Percentiles rank a stretch among this genome's conserved stretches.
Conservation (phyloP, 2,329 filamentous ascomycete species). For the Scleromitrula shiraiana region DNA sequence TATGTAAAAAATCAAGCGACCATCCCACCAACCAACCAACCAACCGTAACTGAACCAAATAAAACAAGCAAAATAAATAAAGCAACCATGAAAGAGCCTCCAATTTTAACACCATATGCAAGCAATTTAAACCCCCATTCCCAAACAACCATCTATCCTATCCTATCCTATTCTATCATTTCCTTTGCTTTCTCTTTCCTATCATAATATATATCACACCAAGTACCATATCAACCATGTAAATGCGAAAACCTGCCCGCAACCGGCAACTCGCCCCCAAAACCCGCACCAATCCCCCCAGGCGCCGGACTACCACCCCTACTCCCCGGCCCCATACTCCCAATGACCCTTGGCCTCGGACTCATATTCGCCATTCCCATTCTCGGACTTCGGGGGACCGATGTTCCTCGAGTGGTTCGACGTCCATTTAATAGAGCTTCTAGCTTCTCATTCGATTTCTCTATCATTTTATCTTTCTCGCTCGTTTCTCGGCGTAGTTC, state of each 20-base stretch:
- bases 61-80: too few species aligned
- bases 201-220: not conserved
- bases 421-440: constrained; percentile 34
- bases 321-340: constrained; percentile 11
- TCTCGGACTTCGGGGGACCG: constrained; percentile 26
- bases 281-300: constrained; percentile 6
- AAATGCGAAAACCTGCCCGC: constrained; percentile 3
- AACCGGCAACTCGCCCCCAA: constrained; percentile 1
- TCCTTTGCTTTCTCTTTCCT: too few species aligned
- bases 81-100: too few species aligned
- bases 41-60: too few species aligned
- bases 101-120: too few species aligned
- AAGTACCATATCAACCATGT: not conserved
- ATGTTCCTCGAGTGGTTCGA: constrained; percentile 27
- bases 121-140: too few species aligned
- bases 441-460: constrained; percentile 33
- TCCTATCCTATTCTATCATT: too few species aligned
- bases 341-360: constrained; percentile 12
- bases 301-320: constrained; percentile 24
- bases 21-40: too few species aligned
- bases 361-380: constrained; percentile 25
- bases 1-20: too few species aligned
- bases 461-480: constrained; percentile 32
- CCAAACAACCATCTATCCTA: too few species aligned
- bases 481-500: constrained; percentile 22